Base-by-base conservation (phyloP, 495 filamentous ascomycete species). In the Aspergillus hancockii region DNA sequence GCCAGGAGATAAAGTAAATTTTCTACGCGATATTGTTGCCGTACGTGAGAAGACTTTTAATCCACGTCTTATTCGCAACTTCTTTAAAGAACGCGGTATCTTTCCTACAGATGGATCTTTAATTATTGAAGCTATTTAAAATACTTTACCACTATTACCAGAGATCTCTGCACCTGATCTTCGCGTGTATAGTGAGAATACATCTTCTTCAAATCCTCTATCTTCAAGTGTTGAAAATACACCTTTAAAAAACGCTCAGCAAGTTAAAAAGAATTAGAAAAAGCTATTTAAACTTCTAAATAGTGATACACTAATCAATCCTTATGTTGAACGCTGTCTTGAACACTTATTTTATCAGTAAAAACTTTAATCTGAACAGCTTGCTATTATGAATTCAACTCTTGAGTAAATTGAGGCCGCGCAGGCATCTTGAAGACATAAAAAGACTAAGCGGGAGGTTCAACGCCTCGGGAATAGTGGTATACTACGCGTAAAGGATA, bases 211-310 rank as follows among this genome's bases (percentile, higher is more conserved):
- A 19, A 36, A 53, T 53, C 50, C 28, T 36, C 1, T 18, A 2
- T 53, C 50, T 53, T 53, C 32, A 53, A 38, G 30, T 19, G 8
- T 53, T 36, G 18, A 36, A 38, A 53, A 53, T 53, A 53, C 32
- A 36, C 50, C 50, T 53, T 30, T 10, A 38, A 38, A 38, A n/a
- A 36, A 13, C 31, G 12, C 31, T 53, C 5, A 32, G 8, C 30
- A 53, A 3, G 50, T 22, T 38, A 4, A 38, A 53, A 53, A 53
- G 16, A 53, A 53, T 38, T 0, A 53, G 10, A 53, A 18, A 8
- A 53, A 53, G 30, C 25, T 53, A 0, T 19, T n/a, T 50, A 23
- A 10, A 9, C 3, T 40, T 10, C 36, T 40, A 2, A 40, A 3
- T 13, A 40, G 16, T 40, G 16, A 40, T 40, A 10, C 2, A 4